Evolutionary conservation across 106 monocot genomes (phyloP).

Genomic region (Hemerocallis citrina): DNA sequence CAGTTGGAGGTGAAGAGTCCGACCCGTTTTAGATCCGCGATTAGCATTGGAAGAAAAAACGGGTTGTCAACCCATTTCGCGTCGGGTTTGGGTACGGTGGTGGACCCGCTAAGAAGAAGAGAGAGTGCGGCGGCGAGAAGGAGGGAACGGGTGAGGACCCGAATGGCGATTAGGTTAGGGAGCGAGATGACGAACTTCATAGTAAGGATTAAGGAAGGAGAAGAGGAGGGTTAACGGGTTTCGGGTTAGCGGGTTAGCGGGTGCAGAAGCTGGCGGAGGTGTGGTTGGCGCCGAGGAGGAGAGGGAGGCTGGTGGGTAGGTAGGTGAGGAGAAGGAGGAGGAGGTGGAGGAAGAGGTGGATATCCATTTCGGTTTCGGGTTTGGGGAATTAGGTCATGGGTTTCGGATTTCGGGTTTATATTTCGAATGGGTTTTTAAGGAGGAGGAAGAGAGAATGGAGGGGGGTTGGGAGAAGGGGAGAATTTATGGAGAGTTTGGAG

Average conservation of each 20-base stretch:
- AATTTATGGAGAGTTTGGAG: neutral
- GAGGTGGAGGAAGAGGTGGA: conserved; percentile 31
- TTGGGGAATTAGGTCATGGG: neutral
- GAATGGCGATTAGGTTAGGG: conserved; percentile 33
- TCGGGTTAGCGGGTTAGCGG: no score
- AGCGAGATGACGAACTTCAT: conserved; percentile 33
- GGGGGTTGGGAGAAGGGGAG: no score
- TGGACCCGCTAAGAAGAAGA: neutral
- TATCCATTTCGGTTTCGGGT: conserved; percentile 33
- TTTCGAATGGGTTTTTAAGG: no score
- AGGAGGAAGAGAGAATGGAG: neutral
- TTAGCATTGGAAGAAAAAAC: conserved; percentile 16
- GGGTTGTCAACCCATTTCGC: conserved; percentile 7
- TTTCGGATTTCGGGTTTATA: no score
- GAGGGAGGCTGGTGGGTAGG: conserved; percentile 31
- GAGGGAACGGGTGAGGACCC: conserved; percentile 41
- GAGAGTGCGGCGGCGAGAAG: conserved; percentile 23
- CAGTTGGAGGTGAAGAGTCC: conserved; percentile 37
- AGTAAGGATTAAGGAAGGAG: neutral
- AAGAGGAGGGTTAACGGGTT: neutral
- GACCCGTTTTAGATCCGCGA: conserved; percentile 38
- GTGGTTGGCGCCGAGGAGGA: conserved; percentile 96
- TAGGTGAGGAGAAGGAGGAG: conserved; percentile 41
- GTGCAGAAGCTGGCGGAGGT: conserved; percentile 91
- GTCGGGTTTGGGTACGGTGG: neutral